Evolutionary conservation across 2,329 filamentous ascomycete genomes (phyloP).

Genomic region (Chaetomium olivaceum): DNA sequence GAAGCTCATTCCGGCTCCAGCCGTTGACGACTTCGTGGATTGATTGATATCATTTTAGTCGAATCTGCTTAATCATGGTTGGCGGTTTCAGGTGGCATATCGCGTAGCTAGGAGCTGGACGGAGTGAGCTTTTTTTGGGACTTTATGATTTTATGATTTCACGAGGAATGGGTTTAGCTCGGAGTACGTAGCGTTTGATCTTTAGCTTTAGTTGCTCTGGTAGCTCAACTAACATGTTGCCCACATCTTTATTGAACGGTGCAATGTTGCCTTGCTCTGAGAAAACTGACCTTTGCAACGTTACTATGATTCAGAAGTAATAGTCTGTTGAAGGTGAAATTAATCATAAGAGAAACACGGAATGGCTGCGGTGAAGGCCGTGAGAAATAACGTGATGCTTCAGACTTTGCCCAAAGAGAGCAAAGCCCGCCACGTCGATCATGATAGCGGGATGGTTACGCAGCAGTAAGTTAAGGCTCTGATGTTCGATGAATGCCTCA

Average conservation of each 20-base stretch:
- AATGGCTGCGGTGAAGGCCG: no score
- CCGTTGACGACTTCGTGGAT: slow-evolving; percentile 4
- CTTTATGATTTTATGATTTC: neutral
- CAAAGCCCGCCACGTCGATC: no score
- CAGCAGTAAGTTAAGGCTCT: no score
- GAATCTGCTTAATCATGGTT: neutral
- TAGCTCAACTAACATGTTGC: neutral
- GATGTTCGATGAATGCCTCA: no score
- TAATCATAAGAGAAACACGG: neutral
- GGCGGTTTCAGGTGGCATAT: neutral
- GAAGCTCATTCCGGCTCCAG: slow-evolving; percentile 22
- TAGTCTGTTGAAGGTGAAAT: neutral
- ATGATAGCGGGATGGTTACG: no score
- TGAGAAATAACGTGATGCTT: no score
- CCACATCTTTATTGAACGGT: neutral
- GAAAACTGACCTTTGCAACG: neutral
- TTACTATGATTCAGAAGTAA: no score
- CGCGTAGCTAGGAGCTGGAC: neutral
- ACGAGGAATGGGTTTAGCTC: neutral
- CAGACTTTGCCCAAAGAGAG: no score
- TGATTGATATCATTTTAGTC: neutral
- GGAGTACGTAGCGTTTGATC: neutral
- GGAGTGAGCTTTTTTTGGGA: neutral
- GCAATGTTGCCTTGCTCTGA: neutral
- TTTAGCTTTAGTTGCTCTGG: neutral